A percentile compares a stretch with the other conserved stretches of the same genome.
Evolutionary conservation across 1,284 basidiomycete species (phyloP).

Genomic region (Cryptococcus deneoformans): DNA sequence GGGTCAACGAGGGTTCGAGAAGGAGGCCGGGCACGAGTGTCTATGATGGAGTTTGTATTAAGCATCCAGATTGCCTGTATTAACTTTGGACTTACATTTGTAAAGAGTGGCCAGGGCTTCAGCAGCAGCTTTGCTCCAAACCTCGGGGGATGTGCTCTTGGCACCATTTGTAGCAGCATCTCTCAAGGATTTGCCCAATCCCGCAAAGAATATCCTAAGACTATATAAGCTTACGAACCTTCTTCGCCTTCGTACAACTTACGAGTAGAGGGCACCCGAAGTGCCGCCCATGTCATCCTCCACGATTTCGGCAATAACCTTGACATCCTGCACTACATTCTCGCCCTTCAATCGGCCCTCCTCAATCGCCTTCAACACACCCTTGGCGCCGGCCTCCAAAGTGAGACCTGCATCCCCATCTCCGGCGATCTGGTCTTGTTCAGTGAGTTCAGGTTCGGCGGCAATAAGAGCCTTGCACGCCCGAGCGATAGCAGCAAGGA

Average conservation of each 20-base stretch:
- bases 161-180: slow-evolving; percentile 21
- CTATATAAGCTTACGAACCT: not conserved
- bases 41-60: slow-evolving; percentile 5
- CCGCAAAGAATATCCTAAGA: slow-evolving; percentile 78
- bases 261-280: slow-evolving; percentile 87
- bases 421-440: slow-evolving; percentile 70
- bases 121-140: slow-evolving; percentile 64
- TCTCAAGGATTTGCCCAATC: slow-evolving; percentile 52
- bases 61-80: not conserved
- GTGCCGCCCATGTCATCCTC: slow-evolving; percentile 92
- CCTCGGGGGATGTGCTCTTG: slow-evolving; percentile 50
- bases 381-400: slow-evolving; percentile 67
- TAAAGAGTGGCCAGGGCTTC: slow-evolving; percentile 70
- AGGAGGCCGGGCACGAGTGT: slow-evolving; percentile 83
- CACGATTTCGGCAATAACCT: slow-evolving; percentile 61
- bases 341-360: slow-evolving; percentile 55
- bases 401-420: slow-evolving; percentile 72
- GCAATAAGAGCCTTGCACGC: slow-evolving; percentile 67
- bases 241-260: slow-evolving; percentile 31
- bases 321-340: slow-evolving; percentile 64
- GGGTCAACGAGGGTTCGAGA: slow-evolving; percentile 90
- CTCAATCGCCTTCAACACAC: slow-evolving; percentile 48
- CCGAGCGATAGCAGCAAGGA: slow-evolving; percentile 54
- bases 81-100: slow-evolving; percentile 53
- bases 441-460: slow-evolving; percentile 83